Conservation (phyloP, 345 rosid species). For the Turnera subulata region DNA sequence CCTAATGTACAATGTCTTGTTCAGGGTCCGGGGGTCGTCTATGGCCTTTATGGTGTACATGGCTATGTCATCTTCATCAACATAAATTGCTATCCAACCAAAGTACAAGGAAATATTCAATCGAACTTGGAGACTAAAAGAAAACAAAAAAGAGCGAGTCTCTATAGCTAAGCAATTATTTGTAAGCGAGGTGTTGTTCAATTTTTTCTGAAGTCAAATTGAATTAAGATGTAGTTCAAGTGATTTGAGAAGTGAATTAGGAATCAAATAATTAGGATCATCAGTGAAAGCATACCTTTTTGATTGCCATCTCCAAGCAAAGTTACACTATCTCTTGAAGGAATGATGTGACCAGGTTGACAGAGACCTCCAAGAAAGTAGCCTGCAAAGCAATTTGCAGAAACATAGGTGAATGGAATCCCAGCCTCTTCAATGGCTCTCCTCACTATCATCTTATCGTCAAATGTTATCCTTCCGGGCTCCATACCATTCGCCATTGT, state of each 20-base stretch:
- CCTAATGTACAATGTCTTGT: conserved; percentile 44
- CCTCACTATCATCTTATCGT: conserved; percentile 56
- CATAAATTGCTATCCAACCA: conserved; percentile 35
- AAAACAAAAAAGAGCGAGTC: too few relatives aligned
- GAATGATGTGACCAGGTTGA: conserved; percentile 48
- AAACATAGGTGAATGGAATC: conserved; percentile 44
- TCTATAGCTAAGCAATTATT: too few relatives aligned
- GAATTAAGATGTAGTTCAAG: too few relatives aligned
- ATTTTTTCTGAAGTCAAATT: too few relatives aligned
- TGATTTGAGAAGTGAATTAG: too few relatives aligned
- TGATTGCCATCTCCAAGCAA: conserved; percentile 42
- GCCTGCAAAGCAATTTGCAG: conserved; percentile 62
- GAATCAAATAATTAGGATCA: too few relatives aligned
- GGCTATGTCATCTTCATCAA: conserved; percentile 61
- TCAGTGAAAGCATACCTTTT: conserved; percentile 32
- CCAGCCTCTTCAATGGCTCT: conserved; percentile 43
- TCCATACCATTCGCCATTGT: conserved; percentile 50
- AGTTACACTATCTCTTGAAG: conserved; percentile 40
- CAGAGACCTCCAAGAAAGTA: conserved; percentile 49
- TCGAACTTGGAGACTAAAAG: too few relatives aligned
- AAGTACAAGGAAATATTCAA: not conserved
- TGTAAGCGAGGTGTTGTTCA: too few relatives aligned
- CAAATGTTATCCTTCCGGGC: conserved; percentile 50
- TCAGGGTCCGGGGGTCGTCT: conserved; percentile 44
- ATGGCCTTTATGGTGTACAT: conserved; percentile 33